Conservation (phyloP, 176 grass and related monocot species). For the Zea luxurians region DNA sequence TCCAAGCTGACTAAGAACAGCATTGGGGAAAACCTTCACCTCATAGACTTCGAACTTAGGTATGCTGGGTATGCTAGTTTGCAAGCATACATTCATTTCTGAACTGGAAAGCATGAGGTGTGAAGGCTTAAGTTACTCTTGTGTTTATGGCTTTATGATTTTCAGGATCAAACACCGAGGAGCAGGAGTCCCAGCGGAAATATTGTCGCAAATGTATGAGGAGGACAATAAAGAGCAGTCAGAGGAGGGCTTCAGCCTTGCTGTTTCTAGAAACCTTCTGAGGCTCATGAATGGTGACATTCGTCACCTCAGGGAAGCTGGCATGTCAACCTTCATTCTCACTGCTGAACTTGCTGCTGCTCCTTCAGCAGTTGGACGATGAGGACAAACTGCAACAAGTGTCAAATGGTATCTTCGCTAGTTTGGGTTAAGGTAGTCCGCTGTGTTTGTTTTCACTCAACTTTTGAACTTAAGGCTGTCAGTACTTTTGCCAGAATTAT, state of each 20-base stretch:
- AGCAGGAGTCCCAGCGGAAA: constrained; percentile 48
- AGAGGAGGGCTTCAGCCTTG: constrained; percentile 67
- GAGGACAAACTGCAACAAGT: constrained; percentile 7
- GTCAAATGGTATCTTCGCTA: constrained; percentile 19
- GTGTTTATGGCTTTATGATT: not conserved
- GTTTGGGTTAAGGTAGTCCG: not conserved
- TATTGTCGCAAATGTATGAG: constrained; percentile 75
- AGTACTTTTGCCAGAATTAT: no score
- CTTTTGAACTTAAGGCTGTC: no score
- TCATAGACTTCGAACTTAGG: constrained; percentile 75
- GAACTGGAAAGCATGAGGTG: no score
- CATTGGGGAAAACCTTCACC: constrained; percentile 65
- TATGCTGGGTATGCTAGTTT: no score
- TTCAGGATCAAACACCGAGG: constrained; percentile 72
- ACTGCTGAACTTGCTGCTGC: constrained; percentile 66
- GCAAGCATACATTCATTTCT: no score
- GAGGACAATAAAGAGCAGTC: constrained; percentile 51
- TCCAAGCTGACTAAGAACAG: constrained; percentile 58
- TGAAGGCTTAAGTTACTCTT: no score
- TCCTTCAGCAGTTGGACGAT: constrained; percentile 15
- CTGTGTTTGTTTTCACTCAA: not conserved
- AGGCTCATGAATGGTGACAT: constrained; percentile 85
- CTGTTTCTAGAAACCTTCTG: constrained; percentile 72
- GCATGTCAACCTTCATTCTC: constrained; percentile 76
- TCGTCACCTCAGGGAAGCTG: constrained; percentile 64